phyloP scores from a whole-genome alignment of 495 filamentous ascomycete genomes.

The Tuber brumale region DNA sequence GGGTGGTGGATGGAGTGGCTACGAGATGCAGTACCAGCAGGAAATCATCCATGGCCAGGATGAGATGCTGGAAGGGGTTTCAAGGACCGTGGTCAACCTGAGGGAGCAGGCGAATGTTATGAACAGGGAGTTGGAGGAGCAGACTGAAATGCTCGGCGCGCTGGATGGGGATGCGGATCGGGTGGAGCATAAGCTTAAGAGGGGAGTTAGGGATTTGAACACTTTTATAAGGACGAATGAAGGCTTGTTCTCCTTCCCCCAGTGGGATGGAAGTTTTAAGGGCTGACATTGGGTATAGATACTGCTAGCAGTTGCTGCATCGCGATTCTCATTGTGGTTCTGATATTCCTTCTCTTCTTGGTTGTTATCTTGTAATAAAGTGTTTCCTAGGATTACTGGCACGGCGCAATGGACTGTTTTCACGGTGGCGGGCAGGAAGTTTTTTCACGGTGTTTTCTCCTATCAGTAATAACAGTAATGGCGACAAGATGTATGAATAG shows the following conservation, averaged over 20 bases:
- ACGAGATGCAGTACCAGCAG: constrained; percentile 85
- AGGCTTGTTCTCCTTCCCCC: constrained; percentile 51
- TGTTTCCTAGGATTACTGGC: neutral
- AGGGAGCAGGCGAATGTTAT: constrained; percentile 85
- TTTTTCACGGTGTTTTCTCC: neutral
- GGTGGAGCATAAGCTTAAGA: constrained; percentile 76
- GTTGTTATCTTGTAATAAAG: constrained; percentile 49
- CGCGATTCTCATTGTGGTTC: constrained; percentile 70
- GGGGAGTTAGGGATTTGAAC: constrained; percentile 75
- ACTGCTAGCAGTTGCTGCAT: constrained; percentile 89
- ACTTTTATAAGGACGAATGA: constrained; percentile 86
- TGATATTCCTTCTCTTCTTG: constrained; percentile 76
- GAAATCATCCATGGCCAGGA: constrained; percentile 95
- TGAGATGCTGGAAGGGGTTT: constrained; percentile 83
- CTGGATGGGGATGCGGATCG: constrained; percentile 76
- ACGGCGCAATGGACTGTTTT: neutral
- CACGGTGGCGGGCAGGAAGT: neutral
- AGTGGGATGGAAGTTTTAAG: neutral
- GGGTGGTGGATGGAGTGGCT: constrained; percentile 57
- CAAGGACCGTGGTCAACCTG: constrained; percentile 82
- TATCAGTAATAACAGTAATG: constrained; percentile 13
- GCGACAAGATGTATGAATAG: constrained; percentile 1
- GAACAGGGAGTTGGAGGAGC: constrained; percentile 92
- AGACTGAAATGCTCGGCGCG: constrained; percentile 69
- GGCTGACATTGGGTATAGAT: constrained; percentile 50